Base-by-base conservation (phyloP, 164 flowering plant genomes). In the Annona cherimola region DNA sequence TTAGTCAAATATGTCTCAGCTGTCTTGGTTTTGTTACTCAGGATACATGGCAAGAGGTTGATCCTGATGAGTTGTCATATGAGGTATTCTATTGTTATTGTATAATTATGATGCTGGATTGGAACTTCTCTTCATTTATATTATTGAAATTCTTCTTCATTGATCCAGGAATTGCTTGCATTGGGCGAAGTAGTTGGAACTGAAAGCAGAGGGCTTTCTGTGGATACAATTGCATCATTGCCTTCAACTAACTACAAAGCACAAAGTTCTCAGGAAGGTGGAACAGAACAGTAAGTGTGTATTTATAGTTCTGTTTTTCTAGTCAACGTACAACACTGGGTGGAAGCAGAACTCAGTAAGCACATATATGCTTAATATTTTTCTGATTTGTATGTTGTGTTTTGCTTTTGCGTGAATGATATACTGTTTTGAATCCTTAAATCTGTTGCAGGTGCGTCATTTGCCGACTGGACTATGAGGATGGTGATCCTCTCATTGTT, bases 31-130 rank as follows among this genome's bases (percentile, higher is more conserved):
- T 74, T 45, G 65, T 45, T 67, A 71, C 74, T 59, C 84, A 94
- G 98, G 93, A 88, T 79, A 70, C 88, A 14, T 94, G 94, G 94
- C 93, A 89, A 67, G 98, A 88, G 54, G 86, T 90, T 74, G 98
- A 94, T 81, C 96, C 98, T 44, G 98, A 92, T 83, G 97, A 94
- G 67, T 82, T 94, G 66, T 94, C 97, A 54, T 92, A 90, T 77
- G 98, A 94, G 94, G 98, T 94, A 77, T 59, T 40, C 57, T 50
- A 16, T 8, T 16, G 14, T 45, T 26, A 44, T 2, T 59, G 4
- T 73, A 61, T 73, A 35, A 40, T 39, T 73, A 54, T 41, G 6
- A 16, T 19, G 43, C 18, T 73, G 39, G 1, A 62, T 45, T 9
- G 62, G 8, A 61, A 63, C 55, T 63, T 69, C 5, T 5, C 68